Evolutionary conservation across 2,329 filamentous ascomycete genomes (phyloP), one percentile per base, ranked within the genome.

Genomic region (Phyllosticta citriasiana): DNA sequence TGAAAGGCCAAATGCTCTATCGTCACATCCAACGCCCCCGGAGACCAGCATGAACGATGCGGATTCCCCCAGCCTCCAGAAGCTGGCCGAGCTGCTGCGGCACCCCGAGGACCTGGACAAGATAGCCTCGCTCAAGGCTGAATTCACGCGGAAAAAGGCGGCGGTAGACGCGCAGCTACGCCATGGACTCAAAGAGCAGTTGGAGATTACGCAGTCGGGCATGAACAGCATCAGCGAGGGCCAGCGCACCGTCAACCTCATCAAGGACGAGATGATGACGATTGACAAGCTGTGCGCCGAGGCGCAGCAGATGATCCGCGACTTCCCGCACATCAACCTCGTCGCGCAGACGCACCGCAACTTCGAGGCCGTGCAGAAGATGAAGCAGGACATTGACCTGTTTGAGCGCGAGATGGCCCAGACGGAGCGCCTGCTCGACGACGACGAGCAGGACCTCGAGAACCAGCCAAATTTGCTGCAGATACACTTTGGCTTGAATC

Each of bases 261-360:
- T 97, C 77, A 96, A 96, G 75, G 93, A 97, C 67, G 94, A 99
- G 78, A 94, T 99, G 85, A 91, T 95, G 81, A 95, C 93, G 77
- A 97, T 99, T 70, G 94, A 99, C 79, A 91, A 90, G 77, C 84
- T 99, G 65, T 99, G 94, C 78, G 91, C 92, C 65, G 95, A 99
- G 76, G 92, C 92, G 60, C 93, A 97, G 79, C 91, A 90, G 72
- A 97, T 97, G 85, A 96, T 99, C 70, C 87, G 89, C 70, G 94
- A 99, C 79, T 97, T 99, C 75, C 88, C 88, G 40, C 90, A 91
- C 71, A 94, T 96, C 80, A 94, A 95, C 73, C 79, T 90, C 64
- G 89, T 95, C 60, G 93, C 93, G 60, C 90, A 96, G 76, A 94
- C 95, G 66, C 94, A 99, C 76, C 85, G 93, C 65, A 97, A 99